These are phyloP conservation scores for Scleromitrula shiraiana DNA, from an alignment of 2,329 filamentous ascomycete species.

Conservation along the genomic window DNA sequence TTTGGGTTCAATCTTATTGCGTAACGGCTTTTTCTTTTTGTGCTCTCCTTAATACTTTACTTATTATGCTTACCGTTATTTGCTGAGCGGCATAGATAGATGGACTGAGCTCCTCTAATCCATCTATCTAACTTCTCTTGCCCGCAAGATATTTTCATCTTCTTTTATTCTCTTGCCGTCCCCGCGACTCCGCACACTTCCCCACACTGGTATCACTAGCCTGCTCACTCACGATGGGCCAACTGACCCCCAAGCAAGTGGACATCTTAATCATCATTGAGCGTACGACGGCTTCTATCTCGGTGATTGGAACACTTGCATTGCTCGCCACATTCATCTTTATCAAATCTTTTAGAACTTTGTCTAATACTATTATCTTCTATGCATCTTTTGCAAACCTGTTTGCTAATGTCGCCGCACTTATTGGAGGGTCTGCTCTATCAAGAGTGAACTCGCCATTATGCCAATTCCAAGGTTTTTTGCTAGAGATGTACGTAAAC, in stretches of 20 bases:
- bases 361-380: conserved; percentile 63
- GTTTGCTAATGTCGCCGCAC: conserved; percentile 47
- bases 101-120: background rate
- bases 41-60: background rate
- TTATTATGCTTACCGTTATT: too few species aligned
- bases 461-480: conserved; percentile 67
- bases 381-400: conserved; percentile 54
- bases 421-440: conserved; percentile 43
- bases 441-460: conserved; percentile 15
- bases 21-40: background rate
- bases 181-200: background rate
- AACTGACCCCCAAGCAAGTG: conserved; percentile 32
- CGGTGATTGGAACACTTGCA: conserved; percentile 60
- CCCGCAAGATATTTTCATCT: background rate
- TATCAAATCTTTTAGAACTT: conserved; percentile 67
- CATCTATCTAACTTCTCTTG: too few species aligned
- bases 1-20: background rate
- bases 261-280: conserved; percentile 54
- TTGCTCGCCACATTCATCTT: conserved; percentile 62
- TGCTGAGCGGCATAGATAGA: conserved; percentile 5
- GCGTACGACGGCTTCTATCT: conserved; percentile 61
- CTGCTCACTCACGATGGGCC: conserved; percentile 8
- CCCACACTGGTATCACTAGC: background rate
- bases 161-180: background rate
- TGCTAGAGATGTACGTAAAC: conserved; percentile 71